Evolutionary conservation across 495 filamentous ascomycete species (phyloP).

Genomic region (Aspergillus affinis): DNA sequence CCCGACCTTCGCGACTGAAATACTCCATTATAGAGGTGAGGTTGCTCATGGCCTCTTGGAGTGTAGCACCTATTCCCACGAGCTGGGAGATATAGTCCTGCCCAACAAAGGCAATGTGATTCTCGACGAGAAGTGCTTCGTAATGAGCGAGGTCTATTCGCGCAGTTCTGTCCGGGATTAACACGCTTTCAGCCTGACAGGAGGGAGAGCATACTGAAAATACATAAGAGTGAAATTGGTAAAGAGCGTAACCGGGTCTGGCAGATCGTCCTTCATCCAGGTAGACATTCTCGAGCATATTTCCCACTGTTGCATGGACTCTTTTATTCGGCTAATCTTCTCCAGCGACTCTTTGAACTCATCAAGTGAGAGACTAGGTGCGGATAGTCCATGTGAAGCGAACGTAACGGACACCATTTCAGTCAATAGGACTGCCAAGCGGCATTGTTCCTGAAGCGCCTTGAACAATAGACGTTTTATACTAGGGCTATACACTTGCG

Average conservation of each 20-base stretch:
- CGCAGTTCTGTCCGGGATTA: conserved; percentile 19
- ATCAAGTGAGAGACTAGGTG: conserved; percentile 11
- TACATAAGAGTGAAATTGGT: conserved; percentile 51
- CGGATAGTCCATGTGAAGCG: conserved; percentile 22
- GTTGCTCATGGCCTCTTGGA: conserved; percentile 23
- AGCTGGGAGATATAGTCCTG: conserved; percentile 19
- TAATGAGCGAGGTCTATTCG: conserved; percentile 31
- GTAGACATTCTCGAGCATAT: conserved; percentile 9
- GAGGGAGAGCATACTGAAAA: conserved; percentile 40
- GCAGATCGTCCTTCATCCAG: conserved; percentile 3
- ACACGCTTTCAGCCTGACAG: neutral
- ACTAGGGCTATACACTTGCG: conserved; percentile 41
- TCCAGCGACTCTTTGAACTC: conserved; percentile 17
- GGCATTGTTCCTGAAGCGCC: conserved; percentile 45
- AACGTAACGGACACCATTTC: conserved; percentile 46
- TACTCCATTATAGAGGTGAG: conserved; percentile 31
- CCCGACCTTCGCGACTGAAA: conserved; percentile 27
- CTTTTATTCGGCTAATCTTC: conserved; percentile 19
- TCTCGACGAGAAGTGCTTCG: conserved; percentile 27
- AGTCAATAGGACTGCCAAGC: conserved; percentile 46
- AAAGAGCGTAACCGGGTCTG: conserved; percentile 40
- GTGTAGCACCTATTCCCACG: conserved; percentile 19
- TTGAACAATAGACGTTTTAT: conserved; percentile 41
- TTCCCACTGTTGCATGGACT: conserved; percentile 26
- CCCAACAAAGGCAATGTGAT: conserved; percentile 16